Evolutionary conservation across 164 flowering plant species (phyloP).

Genomic region (Chimonanthus praecox): DNA sequence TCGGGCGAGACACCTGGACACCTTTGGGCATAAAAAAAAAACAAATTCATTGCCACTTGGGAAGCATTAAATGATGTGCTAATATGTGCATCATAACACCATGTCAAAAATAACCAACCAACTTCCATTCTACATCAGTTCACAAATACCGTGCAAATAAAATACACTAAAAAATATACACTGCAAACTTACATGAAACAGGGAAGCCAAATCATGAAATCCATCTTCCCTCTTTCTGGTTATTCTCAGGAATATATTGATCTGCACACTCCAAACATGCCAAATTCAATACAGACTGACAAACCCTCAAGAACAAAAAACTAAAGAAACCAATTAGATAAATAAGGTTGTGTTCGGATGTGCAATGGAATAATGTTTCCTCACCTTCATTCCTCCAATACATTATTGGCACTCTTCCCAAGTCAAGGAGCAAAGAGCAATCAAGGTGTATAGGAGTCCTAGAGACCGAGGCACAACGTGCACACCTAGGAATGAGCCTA

Average conservation of each 20-base stretch:
- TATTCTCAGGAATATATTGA: slow-evolving; percentile 88
- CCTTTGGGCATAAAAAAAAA: too few species aligned
- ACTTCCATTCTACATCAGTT: slow-evolving; percentile 6
- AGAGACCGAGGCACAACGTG: too few species aligned
- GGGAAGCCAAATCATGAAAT: slow-evolving; percentile 97
- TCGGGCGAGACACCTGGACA: background rate
- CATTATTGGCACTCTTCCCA: too few species aligned
- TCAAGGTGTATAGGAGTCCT: too few species aligned
- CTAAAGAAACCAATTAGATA: too few species aligned
- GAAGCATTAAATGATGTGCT: background rate
- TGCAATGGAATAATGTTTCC: too few species aligned
- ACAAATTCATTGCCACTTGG: background rate
- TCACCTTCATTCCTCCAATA: too few species aligned
- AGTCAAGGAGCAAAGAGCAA: too few species aligned
- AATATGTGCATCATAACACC: background rate
- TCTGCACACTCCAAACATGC: slow-evolving; percentile 30
- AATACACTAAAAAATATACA: too few species aligned
- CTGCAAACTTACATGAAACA: slow-evolving; percentile 80
- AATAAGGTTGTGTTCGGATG: too few species aligned
- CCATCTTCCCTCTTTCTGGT: slow-evolving; percentile 90
- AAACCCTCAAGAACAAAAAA: background rate
- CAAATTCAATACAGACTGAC: background rate
- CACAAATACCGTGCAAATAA: background rate
- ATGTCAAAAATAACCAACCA: background rate
- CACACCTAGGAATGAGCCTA: too few species aligned